A percentile compares a stretch with the other conserved stretches of the same genome.
phyloP scores from a whole-genome alignment of 345 rosid species.

The Diplotaxis tenuifolia region DNA sequence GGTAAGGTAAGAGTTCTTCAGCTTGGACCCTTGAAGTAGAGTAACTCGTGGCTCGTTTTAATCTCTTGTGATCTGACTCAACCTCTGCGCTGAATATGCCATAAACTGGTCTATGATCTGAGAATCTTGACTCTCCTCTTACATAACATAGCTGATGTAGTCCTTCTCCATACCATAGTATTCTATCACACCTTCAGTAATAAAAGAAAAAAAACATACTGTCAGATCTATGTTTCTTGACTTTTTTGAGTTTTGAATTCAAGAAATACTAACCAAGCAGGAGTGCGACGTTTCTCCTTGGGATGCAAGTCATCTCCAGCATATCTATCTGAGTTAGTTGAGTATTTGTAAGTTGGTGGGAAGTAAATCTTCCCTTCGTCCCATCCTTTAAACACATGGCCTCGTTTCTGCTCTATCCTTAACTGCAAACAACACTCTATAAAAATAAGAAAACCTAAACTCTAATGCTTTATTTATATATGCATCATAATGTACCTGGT shows the following conservation, averaged over 20 bases:
- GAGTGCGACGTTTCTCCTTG: slow-evolving; percentile 95
- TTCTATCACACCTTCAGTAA: slow-evolving; percentile 81
- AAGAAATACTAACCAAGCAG: slow-evolving; percentile 76
- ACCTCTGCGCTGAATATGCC: slow-evolving; percentile 94
- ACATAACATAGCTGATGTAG: slow-evolving; percentile 85
- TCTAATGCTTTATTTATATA: not conserved
- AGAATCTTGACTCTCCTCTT: slow-evolving; percentile 91
- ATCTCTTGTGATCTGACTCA: slow-evolving; percentile 66
- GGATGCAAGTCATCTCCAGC: slow-evolving; percentile 90
- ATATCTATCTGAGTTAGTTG: slow-evolving; percentile 94
- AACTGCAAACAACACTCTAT: slow-evolving; percentile 46
- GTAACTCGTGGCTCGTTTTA: slow-evolving; percentile 71
- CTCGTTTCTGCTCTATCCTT: slow-evolving; percentile 83
- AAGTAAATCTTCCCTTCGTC: slow-evolving; percentile 92
- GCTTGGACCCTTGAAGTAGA: slow-evolving; percentile 76
- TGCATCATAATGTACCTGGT: slow-evolving; percentile 55
- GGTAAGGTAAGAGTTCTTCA: slow-evolving; percentile 90
- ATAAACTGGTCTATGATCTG: slow-evolving; percentile 97
- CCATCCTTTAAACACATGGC: slow-evolving; percentile 90
- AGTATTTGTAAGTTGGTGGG: slow-evolving; percentile 98
- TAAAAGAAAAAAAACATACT: not conserved
- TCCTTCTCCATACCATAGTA: slow-evolving; percentile 96
- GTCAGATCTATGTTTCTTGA: slow-evolving; percentile 14
- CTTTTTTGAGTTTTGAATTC: not conserved
- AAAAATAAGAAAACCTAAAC: not conserved